Base-by-base conservation (phyloP, 2,329 filamentous ascomycete genomes). In the Xylariales sp. region DNA sequence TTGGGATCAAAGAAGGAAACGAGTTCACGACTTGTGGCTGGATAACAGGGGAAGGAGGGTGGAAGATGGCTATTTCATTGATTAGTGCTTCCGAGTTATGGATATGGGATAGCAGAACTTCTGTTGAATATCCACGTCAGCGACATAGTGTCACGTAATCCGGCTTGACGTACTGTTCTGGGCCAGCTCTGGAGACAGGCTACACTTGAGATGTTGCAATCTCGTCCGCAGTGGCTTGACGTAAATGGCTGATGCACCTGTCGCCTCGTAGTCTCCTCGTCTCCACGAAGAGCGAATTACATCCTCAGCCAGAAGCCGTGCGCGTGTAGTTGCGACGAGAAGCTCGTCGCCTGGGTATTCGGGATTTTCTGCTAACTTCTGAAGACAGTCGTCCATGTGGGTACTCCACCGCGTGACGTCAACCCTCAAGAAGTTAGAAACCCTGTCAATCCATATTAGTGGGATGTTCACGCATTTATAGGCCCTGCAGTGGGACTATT, bases 361-460 rank as follows among this genome's bases (percentile, higher is more conserved):
- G 5, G 64, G 64, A 2, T 66, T 58, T 12, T 65, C 59, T 3
- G 64, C 59, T 0, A 84, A 58, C 2, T 65, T 47, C 4, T 65
- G 57, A 1, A 82, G 60, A 27, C 70, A 75, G 27, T 80, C 75
- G 21, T 80, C 77, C 65, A 83, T 71, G 38, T 80, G 70, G 1
- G 70, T 48, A 1, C 70, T 80, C 78, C 79, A 84, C 3, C 62
- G 64, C 39, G 82, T 54, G 4, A 51, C 43, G 16, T 54, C 46
- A 10, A 46, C 46, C 35, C 46, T 47, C 10, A 58, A 20, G 29
- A 60, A 54, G 15, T 46, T 46, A 7, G 51, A 53, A n/a, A 50
- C 50, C 18, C 56, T 58, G 28, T 5, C 9, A 9, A 14, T 12
- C n/a, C 7, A 11, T 11, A 15, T 7, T 5, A 11, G 4, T 10